Percentiles rank a stretch among this genome's conserved stretches.
Evolutionary conservation across 192 early-diverging fungal species (phyloP).

Genomic region (Kappamyces sp.): DNA sequence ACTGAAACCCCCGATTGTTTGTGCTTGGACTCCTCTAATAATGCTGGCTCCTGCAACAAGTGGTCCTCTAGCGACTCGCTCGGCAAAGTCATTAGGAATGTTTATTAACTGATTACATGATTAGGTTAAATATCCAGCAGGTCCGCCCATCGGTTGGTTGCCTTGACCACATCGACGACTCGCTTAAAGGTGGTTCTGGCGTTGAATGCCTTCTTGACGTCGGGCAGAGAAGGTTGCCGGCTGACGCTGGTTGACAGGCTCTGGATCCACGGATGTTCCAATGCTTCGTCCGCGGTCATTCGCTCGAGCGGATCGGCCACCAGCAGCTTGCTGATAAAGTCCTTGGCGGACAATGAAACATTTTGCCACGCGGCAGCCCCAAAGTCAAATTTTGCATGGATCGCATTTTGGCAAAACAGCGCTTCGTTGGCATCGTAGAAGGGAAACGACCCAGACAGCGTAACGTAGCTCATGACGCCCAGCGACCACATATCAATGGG

Average conservation of each 20-base stretch:
- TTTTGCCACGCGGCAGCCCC: too few species aligned
- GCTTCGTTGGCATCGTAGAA: constrained; percentile 94
- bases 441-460: constrained; percentile 82
- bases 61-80: too few species aligned
- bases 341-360: constrained; percentile 46
- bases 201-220: constrained; percentile 59
- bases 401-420: constrained; percentile 60
- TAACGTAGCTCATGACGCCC: constrained; percentile 74
- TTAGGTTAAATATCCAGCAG: too few species aligned
- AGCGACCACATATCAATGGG: constrained; percentile 80
- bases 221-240: constrained; percentile 28
- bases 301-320: constrained; percentile 64
- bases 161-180: too few species aligned
- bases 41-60: too few species aligned
- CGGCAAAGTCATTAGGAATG: too few species aligned
- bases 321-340: constrained; percentile 66
- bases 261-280: constrained; percentile 40
- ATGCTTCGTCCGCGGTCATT: constrained; percentile 37
- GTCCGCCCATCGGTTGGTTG: too few species aligned
- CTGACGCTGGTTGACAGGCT: constrained; percentile 17
- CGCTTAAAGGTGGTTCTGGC: constrained; percentile 57
- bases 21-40: too few species aligned
- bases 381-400: too few species aligned
- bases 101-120: too few species aligned
- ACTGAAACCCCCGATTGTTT: too few species aligned